A percentile compares a stretch with the other conserved stretches of the same genome.
Evolutionary conservation across 257 asterid genomes (phyloP).

Genomic region (Solanum piurae): DNA sequence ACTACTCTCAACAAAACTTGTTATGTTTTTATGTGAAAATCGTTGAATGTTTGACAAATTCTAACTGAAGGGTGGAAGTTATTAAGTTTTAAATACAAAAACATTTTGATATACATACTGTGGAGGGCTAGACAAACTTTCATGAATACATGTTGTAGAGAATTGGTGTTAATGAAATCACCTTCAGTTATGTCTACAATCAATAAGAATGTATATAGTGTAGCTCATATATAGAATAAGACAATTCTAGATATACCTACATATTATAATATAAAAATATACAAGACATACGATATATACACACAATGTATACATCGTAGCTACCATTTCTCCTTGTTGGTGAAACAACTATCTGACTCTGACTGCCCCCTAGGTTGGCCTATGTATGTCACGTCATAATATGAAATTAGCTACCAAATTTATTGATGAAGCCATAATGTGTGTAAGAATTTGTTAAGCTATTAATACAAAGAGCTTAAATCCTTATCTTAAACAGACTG

Average conservation of each 20-base stretch:
- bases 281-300: neutral
- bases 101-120: neutral
- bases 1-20: too few relatives aligned
- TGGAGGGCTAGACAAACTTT: neutral
- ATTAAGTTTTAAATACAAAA: too few relatives aligned
- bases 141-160: neutral
- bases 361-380: neutral
- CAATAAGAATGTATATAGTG: neutral
- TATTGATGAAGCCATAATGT: neutral
- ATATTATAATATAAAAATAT: too few relatives aligned
- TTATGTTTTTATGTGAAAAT: too few relatives aligned
- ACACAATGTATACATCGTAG: neutral
- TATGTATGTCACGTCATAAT: neutral
- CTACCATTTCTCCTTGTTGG: neutral
- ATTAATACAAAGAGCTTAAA: neutral
- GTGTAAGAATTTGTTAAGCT: neutral
- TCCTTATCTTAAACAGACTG: neutral
- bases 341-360: too few relatives aligned
- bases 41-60: too few relatives aligned
- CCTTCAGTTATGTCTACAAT: neutral
- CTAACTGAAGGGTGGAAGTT: too few relatives aligned
- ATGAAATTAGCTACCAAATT: too few relatives aligned
- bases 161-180: neutral
- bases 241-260: neutral
- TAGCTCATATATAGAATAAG: neutral